Conservation (phyloP, 805 yeast species). For the Komagataella ulmi region DNA sequence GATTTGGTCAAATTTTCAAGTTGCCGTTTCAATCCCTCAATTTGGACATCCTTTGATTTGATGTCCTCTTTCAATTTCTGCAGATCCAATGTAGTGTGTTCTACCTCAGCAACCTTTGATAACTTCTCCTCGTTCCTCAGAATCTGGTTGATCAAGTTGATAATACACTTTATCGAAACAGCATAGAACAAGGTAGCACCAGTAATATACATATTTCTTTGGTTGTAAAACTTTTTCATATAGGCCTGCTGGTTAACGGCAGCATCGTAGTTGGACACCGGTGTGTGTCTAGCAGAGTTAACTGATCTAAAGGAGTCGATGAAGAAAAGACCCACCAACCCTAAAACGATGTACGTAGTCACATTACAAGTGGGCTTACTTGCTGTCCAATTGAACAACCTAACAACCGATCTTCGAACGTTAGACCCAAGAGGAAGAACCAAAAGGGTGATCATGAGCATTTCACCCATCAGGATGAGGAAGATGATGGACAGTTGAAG, state of each 20-base stretch:
- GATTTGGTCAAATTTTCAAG: conserved; percentile 23
- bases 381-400: conserved; percentile 15
- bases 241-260: conserved; percentile 3
- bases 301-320: conserved; percentile 24
- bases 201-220: conserved; percentile 39
- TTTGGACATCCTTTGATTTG: conserved; percentile 21
- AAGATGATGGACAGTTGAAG: conserved; percentile 14
- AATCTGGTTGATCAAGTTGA: conserved; percentile 27
- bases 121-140: conserved; percentile 20
- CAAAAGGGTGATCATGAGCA: conserved; percentile 25
- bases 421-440: conserved; percentile 37
- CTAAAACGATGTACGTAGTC: conserved; percentile 24
- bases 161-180: conserved; percentile 29
- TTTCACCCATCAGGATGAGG: conserved; percentile 27
- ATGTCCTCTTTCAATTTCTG: conserved; percentile 21
- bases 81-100: conserved; percentile 9
- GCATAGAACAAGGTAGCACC: conserved; percentile 39
- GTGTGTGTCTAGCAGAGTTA: conserved; percentile 3
- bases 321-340: conserved; percentile 29
- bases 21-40: conserved; percentile 26
- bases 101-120: conserved; percentile 15
- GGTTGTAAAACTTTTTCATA: conserved; percentile 36
- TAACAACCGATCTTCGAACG: conserved; percentile 23
- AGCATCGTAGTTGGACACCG: conserved; percentile 5
- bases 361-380: conserved; percentile 24